Base-by-base conservation (phyloP, 768 basidiomycete genomes). In the Agaricus subrufescens region DNA sequence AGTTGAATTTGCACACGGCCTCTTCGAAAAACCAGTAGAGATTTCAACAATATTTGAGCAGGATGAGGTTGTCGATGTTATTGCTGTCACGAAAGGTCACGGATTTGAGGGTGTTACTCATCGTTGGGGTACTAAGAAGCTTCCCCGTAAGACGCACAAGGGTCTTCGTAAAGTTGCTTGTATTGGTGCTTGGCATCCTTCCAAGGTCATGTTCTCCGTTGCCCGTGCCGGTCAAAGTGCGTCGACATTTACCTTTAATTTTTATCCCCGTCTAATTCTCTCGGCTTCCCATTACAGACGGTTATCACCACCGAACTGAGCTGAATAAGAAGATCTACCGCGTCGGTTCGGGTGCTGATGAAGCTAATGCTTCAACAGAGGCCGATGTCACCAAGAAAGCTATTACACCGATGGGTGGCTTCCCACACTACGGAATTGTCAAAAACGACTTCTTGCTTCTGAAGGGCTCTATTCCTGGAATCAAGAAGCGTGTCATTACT, bases 141-240 rank as follows among this genome's bases (percentile, higher is more conserved):
- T 98, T 55, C 95, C 95, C 57, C 83, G 95, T 65, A 98, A 98
- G 82, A 98, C 97, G 53, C 97, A 99, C 85, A 95, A 97, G 75
- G 97, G 97, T 91, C 91, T 98, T 68, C 91, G 96, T 73, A 98
- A 99, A 81, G 97, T 99, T 61, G 96, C 96, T 69, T 96, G 94
- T 83, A 94, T 95, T 64, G 94, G 94, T 76, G 94, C 94, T 70
- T 96, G 93, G 93, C 94, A 96, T 82, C 94, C 94, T 71, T 89
- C 88, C 67, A 97, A 96, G 78, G 97, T 99, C 84, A 98, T 98
- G 96, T 98, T 94, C 86, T 95, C 94, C n/a, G 97, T 99, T 66
- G 97, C 95, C 59, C 95, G 97, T 82, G 95, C 97, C 64, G 97
- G 97, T 91, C 96, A 98, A 89, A 91, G 90, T 93, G 73, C 65